Conservation (phyloP, 306 rosid genomes). For the Trifolium pratense region DNA sequence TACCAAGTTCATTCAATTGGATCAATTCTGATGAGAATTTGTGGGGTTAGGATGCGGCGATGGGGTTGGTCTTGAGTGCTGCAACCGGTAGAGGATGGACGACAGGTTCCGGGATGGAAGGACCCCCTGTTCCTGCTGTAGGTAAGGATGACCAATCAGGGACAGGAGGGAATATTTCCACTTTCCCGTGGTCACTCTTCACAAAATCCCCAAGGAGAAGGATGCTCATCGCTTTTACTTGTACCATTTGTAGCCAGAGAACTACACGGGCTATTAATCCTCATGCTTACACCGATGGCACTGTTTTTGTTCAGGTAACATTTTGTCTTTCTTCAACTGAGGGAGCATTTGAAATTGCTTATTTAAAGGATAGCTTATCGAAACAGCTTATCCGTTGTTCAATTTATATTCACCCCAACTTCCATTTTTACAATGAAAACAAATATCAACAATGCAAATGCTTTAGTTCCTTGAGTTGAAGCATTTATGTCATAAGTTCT, state of each 20-base stretch:
- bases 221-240: conserved; percentile 91
- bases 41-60: conserved; percentile 76
- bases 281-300: conserved; percentile 97
- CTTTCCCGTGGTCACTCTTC: conserved; percentile 98
- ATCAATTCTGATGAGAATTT: conserved; percentile 2
- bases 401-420: not conserved
- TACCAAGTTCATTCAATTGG: not conserved
- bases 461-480: too few species aligned
- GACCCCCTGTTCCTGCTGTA: conserved; percentile 82
- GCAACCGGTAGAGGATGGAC: conserved; percentile 97
- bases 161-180: conserved; percentile 70
- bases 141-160: conserved; percentile 53
- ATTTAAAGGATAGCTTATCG: not conserved
- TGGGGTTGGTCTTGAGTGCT: conserved; percentile 94
- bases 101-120: conserved; percentile 98
- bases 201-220: conserved; percentile 95
- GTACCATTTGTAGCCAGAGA: conserved; percentile 94
- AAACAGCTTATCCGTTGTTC: not conserved
- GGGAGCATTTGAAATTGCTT: not conserved
- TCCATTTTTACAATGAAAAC: not conserved
- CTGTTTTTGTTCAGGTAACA: conserved; percentile 94
- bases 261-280: conserved; percentile 95
- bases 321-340: not conserved
- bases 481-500: too few species aligned
- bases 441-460: not conserved